Percentiles rank a stretch among this genome's conserved stretches.
These are phyloP conservation scores for Verticillium dahliae DNA, from an alignment of 2,329 filamentous ascomycete species.

Conservation along the genomic window DNA sequence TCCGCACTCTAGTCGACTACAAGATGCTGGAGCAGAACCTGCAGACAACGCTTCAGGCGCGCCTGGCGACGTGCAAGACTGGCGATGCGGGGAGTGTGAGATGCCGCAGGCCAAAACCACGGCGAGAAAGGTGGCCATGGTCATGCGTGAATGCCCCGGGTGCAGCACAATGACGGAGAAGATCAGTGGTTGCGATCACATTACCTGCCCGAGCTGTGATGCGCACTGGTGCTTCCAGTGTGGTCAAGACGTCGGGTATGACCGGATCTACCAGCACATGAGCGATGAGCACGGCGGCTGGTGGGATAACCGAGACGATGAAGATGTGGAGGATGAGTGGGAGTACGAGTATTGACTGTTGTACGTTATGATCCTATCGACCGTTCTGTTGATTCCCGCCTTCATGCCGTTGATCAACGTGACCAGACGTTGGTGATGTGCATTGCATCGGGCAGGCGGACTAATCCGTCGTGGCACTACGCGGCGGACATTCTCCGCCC, in stretches of 20 bases:
- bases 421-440: too few species aligned
- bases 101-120: conserved; percentile 5
- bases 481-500: not conserved
- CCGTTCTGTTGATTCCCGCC: too few species aligned
- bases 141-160: conserved; percentile 25
- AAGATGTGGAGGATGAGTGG: not conserved
- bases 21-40: conserved; percentile 39
- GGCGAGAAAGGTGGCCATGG: conserved; percentile 1
- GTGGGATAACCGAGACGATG: not conserved
- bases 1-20: conserved; percentile 37
- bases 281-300: conserved; percentile 21
- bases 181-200: conserved; percentile 30
- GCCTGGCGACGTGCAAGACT: conserved; percentile 26
- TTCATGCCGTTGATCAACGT: too few species aligned
- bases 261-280: conserved; percentile 31
- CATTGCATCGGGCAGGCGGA: not conserved
- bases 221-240: conserved; percentile 35
- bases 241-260: conserved; percentile 17
- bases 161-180: conserved; percentile 29
- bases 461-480: not conserved
- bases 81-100: conserved; percentile 34
- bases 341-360: not conserved
- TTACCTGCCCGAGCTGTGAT: conserved; percentile 21
- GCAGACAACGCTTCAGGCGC: conserved; percentile 33
- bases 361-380: too few species aligned